Percentiles rank a stretch among this genome's conserved stretches.
These are phyloP conservation scores for Diplocarpon rosae DNA, from an alignment of 2,329 filamentous ascomycete genomes.

Conservation along the genomic window DNA sequence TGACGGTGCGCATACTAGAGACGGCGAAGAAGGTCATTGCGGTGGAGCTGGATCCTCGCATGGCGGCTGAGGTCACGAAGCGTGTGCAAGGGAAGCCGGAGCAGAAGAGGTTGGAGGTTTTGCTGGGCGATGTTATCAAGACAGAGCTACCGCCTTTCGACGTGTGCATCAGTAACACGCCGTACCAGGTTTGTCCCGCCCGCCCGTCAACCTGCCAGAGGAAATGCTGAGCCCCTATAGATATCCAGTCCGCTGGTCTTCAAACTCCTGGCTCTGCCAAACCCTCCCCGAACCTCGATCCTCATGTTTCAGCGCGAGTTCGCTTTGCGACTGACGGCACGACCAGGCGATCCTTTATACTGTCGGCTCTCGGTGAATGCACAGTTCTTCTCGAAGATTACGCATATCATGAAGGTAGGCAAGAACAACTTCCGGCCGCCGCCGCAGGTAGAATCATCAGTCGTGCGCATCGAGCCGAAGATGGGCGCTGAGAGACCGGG, in stretches of 20 bases:
- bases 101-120: constrained; percentile 73
- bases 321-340: constrained; percentile 77
- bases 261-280: constrained; percentile 67
- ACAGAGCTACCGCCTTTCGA: constrained; percentile 62
- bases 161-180: constrained; percentile 63
- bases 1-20: constrained; percentile 82
- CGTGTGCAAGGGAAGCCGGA: constrained; percentile 83
- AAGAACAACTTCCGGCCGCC: constrained; percentile 95
- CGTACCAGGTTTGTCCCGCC: constrained; percentile 44
- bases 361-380: constrained; percentile 84
- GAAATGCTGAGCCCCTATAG: constrained; percentile 30
- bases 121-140: constrained; percentile 91
- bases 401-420: constrained; percentile 80
- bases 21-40: constrained; percentile 73
- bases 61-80: constrained; percentile 83
- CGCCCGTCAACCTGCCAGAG: constrained; percentile 13
- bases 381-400: constrained; percentile 76
- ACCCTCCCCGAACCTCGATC: constrained; percentile 71
- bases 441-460: constrained; percentile 82
- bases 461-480: constrained; percentile 84
- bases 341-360: constrained; percentile 81
- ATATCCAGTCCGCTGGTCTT: constrained; percentile 91
- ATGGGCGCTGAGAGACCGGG: constrained; percentile 64
- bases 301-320: constrained; percentile 98
- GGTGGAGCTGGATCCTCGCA: constrained; percentile 88